Evolutionary conservation across 257 asterid genomes (phyloP), one percentile per base, ranked within the genome.

Genomic region (Solanum chmielewskii): DNA sequence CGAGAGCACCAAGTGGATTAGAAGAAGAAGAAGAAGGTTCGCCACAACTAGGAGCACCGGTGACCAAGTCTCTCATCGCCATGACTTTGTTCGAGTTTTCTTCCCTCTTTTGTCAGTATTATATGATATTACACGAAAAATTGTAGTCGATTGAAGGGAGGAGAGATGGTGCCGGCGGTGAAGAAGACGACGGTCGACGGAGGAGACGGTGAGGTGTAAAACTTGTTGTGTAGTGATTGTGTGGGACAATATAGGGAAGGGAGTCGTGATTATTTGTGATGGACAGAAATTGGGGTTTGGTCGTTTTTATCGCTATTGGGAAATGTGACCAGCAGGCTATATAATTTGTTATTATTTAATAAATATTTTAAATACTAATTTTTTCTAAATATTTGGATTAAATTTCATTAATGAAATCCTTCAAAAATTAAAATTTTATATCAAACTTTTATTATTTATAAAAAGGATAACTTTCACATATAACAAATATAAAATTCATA

Each of bases 11-110:
- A 68, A 97, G 88, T 21, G 99, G 99, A 90, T 97, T 97, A 68
- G 96, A 89, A 3, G 99, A 94, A 70, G 99, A 94, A 70, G 99
- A 94, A 87, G 98, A 90, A 27, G 98, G 94, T 90, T 91, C 98
- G 49, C 96, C 95, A 88, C 99, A 97, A 87, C 96, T 93, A 86
- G 98, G 95, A 84, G 95, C 97, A 56, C 99, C 98, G 45, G 91
- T 93, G 68, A 96, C 98, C 87, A 97, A 91, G 80, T 97, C 99
- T 88, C 99, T 93, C 98, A 94, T 91, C 97, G 98, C 98, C 98
- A 95, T 96, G 23, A 71, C 87, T 75, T 44, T 37, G 59, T 77
- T 47, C 76, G 68, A 16, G 25, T 44, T 81, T 73, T 29, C 74
- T 69, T 56, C 69, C 27, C 23, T 25, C 42, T 33, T 69, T 59